These are phyloP conservation scores for Periconia sp. DNA, from an alignment of 2,329 filamentous ascomycete species.

Conservation along the genomic window DNA sequence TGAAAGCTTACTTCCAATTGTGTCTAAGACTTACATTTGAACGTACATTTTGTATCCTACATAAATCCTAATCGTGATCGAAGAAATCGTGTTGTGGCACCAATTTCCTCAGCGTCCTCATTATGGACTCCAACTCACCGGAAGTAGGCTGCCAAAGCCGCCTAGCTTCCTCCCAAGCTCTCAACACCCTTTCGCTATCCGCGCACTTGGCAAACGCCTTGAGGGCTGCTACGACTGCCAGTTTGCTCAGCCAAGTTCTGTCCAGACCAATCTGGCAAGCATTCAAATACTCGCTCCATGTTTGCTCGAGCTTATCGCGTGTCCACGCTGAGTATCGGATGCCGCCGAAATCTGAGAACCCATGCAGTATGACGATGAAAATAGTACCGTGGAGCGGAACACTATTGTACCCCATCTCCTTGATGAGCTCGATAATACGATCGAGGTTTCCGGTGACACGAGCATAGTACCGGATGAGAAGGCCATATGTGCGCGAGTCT, in stretches of 20 bases:
- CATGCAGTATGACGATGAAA: constrained; percentile 82
- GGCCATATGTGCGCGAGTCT: constrained; percentile 77
- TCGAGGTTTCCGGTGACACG: constrained; percentile 72
- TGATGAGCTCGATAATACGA: constrained; percentile 72
- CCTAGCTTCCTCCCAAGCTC: constrained; percentile 59
- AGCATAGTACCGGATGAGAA: constrained; percentile 78
- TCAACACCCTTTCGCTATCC: constrained; percentile 58
- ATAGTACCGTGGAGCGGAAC: constrained; percentile 76
- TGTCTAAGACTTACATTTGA: no score
- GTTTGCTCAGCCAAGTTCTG: constrained; percentile 34
- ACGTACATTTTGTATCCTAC: no score
- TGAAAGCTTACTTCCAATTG: no score
- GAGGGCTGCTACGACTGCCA: constrained; percentile 37
- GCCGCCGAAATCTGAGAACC: constrained; percentile 77
- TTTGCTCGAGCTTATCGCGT: constrained; percentile 64
- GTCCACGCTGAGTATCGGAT: constrained; percentile 74
- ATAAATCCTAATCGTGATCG: no score
- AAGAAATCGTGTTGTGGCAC: constrained; percentile 13
- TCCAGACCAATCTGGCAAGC: constrained; percentile 23
- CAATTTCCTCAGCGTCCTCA: constrained; percentile 31
- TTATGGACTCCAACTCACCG: constrained; percentile 39
- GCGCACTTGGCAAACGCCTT: constrained; percentile 68
- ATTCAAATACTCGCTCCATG: constrained; percentile 36
- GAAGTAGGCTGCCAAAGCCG: constrained; percentile 44
- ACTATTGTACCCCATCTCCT: constrained; percentile 75